Base-by-base conservation (phyloP, 2,329 filamentous ascomycete genomes). In the Hypomyces rosellus region DNA sequence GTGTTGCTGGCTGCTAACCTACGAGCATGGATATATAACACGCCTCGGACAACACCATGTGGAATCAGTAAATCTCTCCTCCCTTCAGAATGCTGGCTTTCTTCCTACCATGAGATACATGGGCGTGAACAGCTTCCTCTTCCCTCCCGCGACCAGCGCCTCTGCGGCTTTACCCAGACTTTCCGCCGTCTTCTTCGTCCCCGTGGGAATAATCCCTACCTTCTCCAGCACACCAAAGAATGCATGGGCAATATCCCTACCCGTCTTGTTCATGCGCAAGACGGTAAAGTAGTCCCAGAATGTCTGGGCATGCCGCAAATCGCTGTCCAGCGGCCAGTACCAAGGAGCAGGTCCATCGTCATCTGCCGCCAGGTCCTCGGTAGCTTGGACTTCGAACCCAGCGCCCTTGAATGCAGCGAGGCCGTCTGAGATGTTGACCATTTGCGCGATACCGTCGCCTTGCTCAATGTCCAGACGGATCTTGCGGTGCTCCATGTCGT, bases 361-460 rank as follows among this genome's bases (percentile, higher is more conserved):
- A 8, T 47, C 34, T 6, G 57, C 64, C 20, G 93, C 89, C 55
- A 99, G 71, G 72, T 99, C 92, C 72, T 96, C 90, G 67, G 93
- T 76, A 68, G 86, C 78, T 60, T 91, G 74, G 53, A 97, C 71
- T 60, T 89, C 82, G 66, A 97, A 97, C 25, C 92, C 93, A 13
- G 89, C 90, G 38, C 83, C 80, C 72, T 91, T 84, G 72, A 99
- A 90, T 52, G 93, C 92, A 45, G 78, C 76, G 13, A 96, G 66
- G 34, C 84, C 92, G 58, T 95, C 91, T 0, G 84, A 82, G 51
- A 95, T 79, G 68, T 82, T 88, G 70, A 93, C 89, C 91, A 99
- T 96, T 76, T 96, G 96, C 63, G 89, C 90, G 68, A 99, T 97
- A 60, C 93, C 93, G 65, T 97, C 86, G 63, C 93, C 93, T 66